Conservation (phyloP, 352 stramenopile species). For the Phytophthora tubulina region DNA sequence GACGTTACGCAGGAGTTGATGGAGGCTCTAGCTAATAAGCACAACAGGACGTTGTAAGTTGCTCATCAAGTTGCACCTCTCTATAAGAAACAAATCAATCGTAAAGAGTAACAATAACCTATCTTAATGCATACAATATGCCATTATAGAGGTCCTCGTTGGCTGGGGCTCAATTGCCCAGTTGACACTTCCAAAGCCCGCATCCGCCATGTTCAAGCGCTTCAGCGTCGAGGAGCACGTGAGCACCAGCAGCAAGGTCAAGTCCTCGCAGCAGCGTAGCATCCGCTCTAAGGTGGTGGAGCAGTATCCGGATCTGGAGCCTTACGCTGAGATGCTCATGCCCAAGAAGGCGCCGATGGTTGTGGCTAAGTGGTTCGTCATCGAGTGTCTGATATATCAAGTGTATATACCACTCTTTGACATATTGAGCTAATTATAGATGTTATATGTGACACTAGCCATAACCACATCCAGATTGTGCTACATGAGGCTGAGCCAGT, state of each 20-base stretch:
- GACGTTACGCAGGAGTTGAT: constrained; percentile 42
- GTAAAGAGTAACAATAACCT: no score
- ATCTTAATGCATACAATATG: not conserved
- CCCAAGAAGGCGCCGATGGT: constrained; percentile 96
- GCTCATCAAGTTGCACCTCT: not conserved
- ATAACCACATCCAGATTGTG: constrained; percentile 92
- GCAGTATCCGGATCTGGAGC: constrained; percentile 92
- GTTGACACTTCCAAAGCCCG: no score
- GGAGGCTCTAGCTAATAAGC: constrained; percentile 24
- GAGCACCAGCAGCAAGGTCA: constrained; percentile 97
- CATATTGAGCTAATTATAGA: not conserved
- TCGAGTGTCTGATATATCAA: constrained; percentile 27
- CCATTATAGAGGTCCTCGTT: not conserved
- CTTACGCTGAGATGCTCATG: constrained; percentile 89
- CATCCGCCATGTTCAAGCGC: constrained; percentile 93
- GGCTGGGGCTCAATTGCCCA: constrained; percentile 12
- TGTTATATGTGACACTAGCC: constrained; percentile 60
- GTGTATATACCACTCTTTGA: not conserved
- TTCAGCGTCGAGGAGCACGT: constrained; percentile 96
- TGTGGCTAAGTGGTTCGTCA: constrained; percentile 89
- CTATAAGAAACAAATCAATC: not conserved
- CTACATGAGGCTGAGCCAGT: constrained; percentile 92
- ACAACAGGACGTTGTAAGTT: not conserved
- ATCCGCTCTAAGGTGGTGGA: constrained; percentile 95
- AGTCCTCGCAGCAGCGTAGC: constrained; percentile 96